Conservation (phyloP, 306 rosid species). For the Hippophae gyantsensis region DNA sequence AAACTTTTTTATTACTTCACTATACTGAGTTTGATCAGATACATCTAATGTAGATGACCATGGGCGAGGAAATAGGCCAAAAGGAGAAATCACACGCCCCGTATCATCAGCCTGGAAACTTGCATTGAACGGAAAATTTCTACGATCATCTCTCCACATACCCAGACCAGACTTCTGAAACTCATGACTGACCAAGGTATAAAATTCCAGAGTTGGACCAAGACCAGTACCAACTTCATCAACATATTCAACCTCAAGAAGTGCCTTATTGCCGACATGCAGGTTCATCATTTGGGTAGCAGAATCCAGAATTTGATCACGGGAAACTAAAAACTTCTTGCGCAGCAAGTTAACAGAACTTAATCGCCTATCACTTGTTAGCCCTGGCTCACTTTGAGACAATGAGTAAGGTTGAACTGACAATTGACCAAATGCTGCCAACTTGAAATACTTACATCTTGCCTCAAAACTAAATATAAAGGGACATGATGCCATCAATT, state of each 20-base stretch:
- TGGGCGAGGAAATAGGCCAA: slow-evolving; percentile 85
- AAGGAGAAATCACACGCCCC: slow-evolving; percentile 31
- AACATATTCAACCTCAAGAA: slow-evolving; percentile 83
- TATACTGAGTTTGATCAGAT: slow-evolving; percentile 36
- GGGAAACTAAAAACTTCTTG: slow-evolving; percentile 73
- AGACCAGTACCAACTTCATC: slow-evolving; percentile 99
- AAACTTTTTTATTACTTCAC: slow-evolving; percentile 61
- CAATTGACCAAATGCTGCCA: slow-evolving; percentile 63
- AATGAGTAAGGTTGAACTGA: slow-evolving; percentile 33
- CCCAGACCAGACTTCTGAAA: slow-evolving; percentile 72
- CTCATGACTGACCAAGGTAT: slow-evolving; percentile 85
- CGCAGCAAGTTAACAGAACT: slow-evolving; percentile 48
- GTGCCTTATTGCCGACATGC: slow-evolving; percentile 57
- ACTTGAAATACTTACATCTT: slow-evolving; percentile 77
- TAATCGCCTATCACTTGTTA: slow-evolving; percentile 38
- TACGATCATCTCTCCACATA: slow-evolving; percentile 79
- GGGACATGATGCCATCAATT: slow-evolving; percentile 68
- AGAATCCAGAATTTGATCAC: slow-evolving; percentile 60
- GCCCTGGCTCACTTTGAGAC: slow-evolving; percentile 42
- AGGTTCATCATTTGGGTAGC: slow-evolving; percentile 85
- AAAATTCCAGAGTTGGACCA: slow-evolving; percentile 96
- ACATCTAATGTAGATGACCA: slow-evolving; percentile 44
- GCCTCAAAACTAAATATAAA: slow-evolving; percentile 86
- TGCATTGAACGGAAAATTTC: slow-evolving; percentile 25
- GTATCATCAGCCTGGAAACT: slow-evolving; percentile 30